A percentile compares a stretch with the other conserved stretches of the same genome.
These are phyloP conservation scores for Actinomortierella ambigua DNA, from an alignment of 371 early-diverging fungal species.

Conservation along the genomic window DNA sequence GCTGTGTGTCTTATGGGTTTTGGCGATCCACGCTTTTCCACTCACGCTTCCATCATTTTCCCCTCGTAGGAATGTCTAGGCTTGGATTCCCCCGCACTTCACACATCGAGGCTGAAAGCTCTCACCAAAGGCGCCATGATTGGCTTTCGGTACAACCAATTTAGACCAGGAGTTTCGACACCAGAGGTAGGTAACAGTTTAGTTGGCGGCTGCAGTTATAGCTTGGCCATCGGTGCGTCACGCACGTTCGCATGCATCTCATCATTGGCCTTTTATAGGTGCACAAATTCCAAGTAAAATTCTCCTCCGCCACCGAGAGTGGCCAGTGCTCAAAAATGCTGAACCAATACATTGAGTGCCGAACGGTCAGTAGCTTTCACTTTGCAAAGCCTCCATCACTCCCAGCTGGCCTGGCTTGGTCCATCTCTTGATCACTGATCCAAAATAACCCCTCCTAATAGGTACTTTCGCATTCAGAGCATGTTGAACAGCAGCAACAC, in stretches of 20 bases:
- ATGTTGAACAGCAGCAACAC: too few species aligned
- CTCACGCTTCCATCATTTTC: background rate
- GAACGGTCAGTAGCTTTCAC: background rate
- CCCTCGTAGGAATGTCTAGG: conserved; percentile 1
- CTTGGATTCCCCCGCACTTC: background rate
- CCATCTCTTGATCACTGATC: too few species aligned
- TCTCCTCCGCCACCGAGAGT: conserved; percentile 14
- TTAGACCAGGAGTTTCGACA: background rate
- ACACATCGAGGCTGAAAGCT: conserved; percentile 7
- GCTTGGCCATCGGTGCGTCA: too few species aligned
- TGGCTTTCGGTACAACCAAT: conserved; percentile 6
- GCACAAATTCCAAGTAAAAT: conserved; percentile 28
- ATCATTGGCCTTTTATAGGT: background rate
- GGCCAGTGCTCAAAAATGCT: conserved; percentile 18
- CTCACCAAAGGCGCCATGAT: conserved; percentile 12
- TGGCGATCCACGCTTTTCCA: background rate
- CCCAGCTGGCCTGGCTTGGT: too few species aligned
- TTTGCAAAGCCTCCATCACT: too few species aligned
- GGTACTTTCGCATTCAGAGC: too few species aligned
- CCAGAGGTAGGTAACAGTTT: conserved; percentile 1
- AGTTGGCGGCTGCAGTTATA: too few species aligned
- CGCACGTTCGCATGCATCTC: too few species aligned
- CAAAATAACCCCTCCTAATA: too few species aligned
- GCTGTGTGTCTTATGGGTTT: conserved; percentile 15
- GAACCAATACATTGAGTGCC: conserved; percentile 12